Conservation (phyloP, 148 eudicot species). For the Chenopodium formosanum region DNA sequence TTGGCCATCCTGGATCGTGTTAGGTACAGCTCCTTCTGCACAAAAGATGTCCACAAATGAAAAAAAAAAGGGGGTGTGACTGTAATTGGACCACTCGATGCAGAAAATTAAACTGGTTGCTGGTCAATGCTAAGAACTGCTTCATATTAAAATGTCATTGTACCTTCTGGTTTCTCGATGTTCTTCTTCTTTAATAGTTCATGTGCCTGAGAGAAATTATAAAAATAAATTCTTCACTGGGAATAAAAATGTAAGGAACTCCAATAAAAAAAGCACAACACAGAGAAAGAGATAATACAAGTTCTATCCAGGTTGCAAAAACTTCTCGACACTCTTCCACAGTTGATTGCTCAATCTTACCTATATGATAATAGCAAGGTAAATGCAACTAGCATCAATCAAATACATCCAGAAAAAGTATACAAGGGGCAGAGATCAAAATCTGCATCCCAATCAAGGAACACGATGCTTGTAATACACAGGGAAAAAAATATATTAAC, state of each 20-base stretch:
- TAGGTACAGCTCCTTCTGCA: slow-evolving; percentile 30
- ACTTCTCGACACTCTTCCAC: slow-evolving; percentile 86
- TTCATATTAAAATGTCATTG: slow-evolving; percentile 1
- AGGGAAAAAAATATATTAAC: neutral
- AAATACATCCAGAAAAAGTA: slow-evolving; percentile 5
- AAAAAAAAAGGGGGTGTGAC: neutral
- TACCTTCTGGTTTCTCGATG: slow-evolving; percentile 63
- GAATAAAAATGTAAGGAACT: slow-evolving; percentile 19
- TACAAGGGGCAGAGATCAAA: neutral
- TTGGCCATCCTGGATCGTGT: slow-evolving; percentile 32
- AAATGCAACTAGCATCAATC: slow-evolving; percentile 6
- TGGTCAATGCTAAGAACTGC: neutral
- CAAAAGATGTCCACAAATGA: slow-evolving; percentile 6
- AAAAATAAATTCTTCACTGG: slow-evolving; percentile 15
- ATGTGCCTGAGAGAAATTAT: slow-evolving; percentile 66
- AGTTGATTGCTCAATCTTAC: slow-evolving; percentile 88
- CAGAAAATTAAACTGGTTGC: neutral
- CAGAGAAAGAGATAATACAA: slow-evolving; percentile 42
- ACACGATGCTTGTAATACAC: neutral
- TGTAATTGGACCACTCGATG: neutral
- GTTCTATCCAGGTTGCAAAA: slow-evolving; percentile 68
- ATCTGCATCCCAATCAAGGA: neutral
- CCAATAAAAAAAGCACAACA: slow-evolving; percentile 11
- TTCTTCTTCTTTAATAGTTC: slow-evolving; percentile 61
- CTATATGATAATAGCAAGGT: slow-evolving; percentile 32